phyloP scores from a whole-genome alignment of 106 monocot genomes.

The Dioscorea alata region DNA sequence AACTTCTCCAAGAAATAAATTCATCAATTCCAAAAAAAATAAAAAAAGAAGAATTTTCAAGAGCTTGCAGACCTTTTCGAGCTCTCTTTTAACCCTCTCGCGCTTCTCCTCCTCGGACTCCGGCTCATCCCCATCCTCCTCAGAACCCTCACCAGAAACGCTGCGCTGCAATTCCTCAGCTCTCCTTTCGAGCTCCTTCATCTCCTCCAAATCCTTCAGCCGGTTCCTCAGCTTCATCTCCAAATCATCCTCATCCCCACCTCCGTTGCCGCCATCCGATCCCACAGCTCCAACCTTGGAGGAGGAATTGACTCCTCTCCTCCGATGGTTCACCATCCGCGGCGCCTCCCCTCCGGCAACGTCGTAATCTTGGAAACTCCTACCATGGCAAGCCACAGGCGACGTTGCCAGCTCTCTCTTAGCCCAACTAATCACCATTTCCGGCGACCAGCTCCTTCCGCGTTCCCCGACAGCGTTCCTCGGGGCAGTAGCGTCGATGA shows the following conservation, averaged over 20 bases:
- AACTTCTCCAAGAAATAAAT: too few species aligned
- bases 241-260: slow-evolving; percentile 26
- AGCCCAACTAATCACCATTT: not conserved
- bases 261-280: slow-evolving; percentile 8
- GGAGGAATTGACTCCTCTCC: slow-evolving; percentile 3
- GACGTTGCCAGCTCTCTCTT: not conserved
- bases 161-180: slow-evolving; percentile 63
- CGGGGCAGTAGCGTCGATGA: slow-evolving; percentile 3
- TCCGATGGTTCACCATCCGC: not conserved
- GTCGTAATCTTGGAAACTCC: not conserved
- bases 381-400: not conserved
- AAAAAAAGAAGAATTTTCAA: too few species aligned
- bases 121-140: slow-evolving; percentile 10
- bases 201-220: slow-evolving; percentile 74
- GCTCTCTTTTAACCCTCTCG: slow-evolving; percentile 62
- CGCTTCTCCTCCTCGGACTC: slow-evolving; percentile 75
- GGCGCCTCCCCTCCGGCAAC: slow-evolving; percentile 3
- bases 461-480: not conserved
- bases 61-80: slow-evolving; percentile 52
- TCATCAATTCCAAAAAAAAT: too few species aligned
- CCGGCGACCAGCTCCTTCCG: not conserved
- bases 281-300: not conserved
- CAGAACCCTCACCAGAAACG: slow-evolving; percentile 5
- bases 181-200: slow-evolving; percentile 65
- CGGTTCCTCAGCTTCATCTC: slow-evolving; percentile 43